Evolutionary conservation across 2,329 filamentous ascomycete genomes (phyloP), one percentile per base, ranked within the genome.

Genomic region (Cordyceps tenuipes): DNA sequence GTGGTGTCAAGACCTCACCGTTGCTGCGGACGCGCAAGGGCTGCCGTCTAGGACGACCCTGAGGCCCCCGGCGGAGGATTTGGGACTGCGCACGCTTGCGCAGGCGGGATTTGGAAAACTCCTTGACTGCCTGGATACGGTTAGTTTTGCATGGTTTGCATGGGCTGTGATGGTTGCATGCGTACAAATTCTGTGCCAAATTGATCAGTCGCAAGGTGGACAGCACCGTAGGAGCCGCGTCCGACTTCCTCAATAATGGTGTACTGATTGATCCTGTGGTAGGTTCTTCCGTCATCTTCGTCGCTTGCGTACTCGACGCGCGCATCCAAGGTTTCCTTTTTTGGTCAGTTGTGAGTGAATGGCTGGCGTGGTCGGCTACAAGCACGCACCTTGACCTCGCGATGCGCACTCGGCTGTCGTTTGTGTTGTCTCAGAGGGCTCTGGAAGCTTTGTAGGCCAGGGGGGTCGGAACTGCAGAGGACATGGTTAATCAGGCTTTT

Each of bases 221-320:
- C 94, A 12, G 92, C 88, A 8, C 94, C 94, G 72, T 96, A 99
- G 0, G 93, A 97, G 19, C 94, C 94, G 64, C 91, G 82, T n/a
- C 94, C 94, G 67, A 99, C 97, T 78, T 97, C 93, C 71, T 96
- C 89, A 72, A 89, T 87, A 69, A 99, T 94, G 61, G 88, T 81
- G 72, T 97, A 99, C 75, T 97, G 93, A 72, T 97, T 97, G 76
- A 97, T 93, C 61, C 86, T 84, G 70, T 95, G 90, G 69, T 95
- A 86, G 3, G 88, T 86, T 55, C 80, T 82, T 29, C 91, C 91
- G 69, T 96, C 91, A 65, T 87, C 80, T 66, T 93, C 88, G 71
- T 91, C 92, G 68, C 87, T 94, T 63, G 84, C 87, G 73, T 95
- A 96, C 70, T 94, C 86, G 34, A 91, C 92, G 62, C 85, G 86